Evolutionary conservation across 192 early-diverging fungal genomes (phyloP).

Genomic region (Linnemannia hyalina): DNA sequence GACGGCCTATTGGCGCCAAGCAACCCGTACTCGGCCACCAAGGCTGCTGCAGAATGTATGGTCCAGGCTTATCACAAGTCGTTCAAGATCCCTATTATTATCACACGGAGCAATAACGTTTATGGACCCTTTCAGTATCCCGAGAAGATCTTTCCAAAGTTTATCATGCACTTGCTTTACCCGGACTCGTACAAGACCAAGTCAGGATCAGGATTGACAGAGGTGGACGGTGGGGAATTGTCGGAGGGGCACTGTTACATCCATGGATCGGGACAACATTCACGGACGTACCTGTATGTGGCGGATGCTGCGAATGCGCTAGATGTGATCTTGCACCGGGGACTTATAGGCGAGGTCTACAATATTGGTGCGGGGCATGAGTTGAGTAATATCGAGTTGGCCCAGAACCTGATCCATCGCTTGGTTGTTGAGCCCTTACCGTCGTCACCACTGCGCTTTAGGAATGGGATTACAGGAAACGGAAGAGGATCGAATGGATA

Average conservation of each 20-base stretch:
- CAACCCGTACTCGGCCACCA: conserved; percentile 89
- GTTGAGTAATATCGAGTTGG: conserved; percentile 76
- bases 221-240: not conserved
- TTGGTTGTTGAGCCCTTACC: conserved; percentile 56
- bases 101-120: conserved; percentile 85
- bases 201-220: not conserved
- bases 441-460: not conserved
- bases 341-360: conserved; percentile 79
- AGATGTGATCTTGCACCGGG: conserved; percentile 74
- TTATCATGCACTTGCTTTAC: conserved; percentile 73
- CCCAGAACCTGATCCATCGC: conserved; percentile 65
- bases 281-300: conserved; percentile 81
- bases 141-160: conserved; percentile 89
- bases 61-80: conserved; percentile 83
- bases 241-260: conserved; percentile 61
- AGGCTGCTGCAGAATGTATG: conserved; percentile 86
- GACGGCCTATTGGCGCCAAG: conserved; percentile 74
- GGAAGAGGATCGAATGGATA: not conserved
- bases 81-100: conserved; percentile 81
- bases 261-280: conserved; percentile 81
- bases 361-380: conserved; percentile 83
- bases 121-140: conserved; percentile 88
- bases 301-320: conserved; percentile 79
- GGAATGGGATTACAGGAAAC: not conserved
- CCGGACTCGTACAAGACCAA: too few species aligned